These are phyloP conservation scores for Kluyveromyces dobzhanskii DNA, from an alignment of 805 yeast species.

Conservation along the genomic window DNA sequence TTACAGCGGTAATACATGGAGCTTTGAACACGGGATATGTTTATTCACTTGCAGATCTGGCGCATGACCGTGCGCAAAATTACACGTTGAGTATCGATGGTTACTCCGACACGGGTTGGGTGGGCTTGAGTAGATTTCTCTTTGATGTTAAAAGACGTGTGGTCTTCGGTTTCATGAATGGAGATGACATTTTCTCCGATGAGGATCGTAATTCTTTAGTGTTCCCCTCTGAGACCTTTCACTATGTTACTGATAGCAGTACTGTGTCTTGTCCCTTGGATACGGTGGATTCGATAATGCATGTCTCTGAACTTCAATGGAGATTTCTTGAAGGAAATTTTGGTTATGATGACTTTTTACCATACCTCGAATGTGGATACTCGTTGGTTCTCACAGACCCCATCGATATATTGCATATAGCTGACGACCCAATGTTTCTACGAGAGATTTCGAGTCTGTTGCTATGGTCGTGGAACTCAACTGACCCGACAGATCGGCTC, in stretches of 20 bases:
- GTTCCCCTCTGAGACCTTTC: constrained; percentile 16
- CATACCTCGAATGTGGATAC: constrained; percentile 47
- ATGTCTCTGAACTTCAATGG: constrained; percentile 27
- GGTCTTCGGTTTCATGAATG: constrained; percentile 29
- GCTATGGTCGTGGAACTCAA: constrained; percentile 70
- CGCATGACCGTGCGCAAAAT: constrained; percentile 14
- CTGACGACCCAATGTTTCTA: background rate
- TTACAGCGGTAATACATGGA: constrained; percentile 18
- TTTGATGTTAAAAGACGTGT: constrained; percentile 30
- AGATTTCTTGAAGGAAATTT: constrained; percentile 38
- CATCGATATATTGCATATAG: background rate
- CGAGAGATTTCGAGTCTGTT: constrained; percentile 23
- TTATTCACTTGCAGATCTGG: constrained; percentile 25
- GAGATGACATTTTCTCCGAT: background rate
- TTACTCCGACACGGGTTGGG: constrained; percentile 22
- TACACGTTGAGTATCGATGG: constrained; percentile 13
- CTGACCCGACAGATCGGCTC: constrained; percentile 37
- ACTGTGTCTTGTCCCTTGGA: constrained; percentile 17
- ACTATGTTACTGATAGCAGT: constrained; percentile 15
- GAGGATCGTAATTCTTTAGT: constrained; percentile 27
- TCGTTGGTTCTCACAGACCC: constrained; percentile 51
- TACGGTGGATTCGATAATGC: constrained; percentile 6
- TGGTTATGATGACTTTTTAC: constrained; percentile 30
- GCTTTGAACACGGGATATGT: constrained; percentile 15
- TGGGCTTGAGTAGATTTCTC: constrained; percentile 30